These are phyloP conservation scores for Zizania latifolia DNA, from an alignment of 176 grass and related monocot species.

Conservation along the genomic window DNA sequence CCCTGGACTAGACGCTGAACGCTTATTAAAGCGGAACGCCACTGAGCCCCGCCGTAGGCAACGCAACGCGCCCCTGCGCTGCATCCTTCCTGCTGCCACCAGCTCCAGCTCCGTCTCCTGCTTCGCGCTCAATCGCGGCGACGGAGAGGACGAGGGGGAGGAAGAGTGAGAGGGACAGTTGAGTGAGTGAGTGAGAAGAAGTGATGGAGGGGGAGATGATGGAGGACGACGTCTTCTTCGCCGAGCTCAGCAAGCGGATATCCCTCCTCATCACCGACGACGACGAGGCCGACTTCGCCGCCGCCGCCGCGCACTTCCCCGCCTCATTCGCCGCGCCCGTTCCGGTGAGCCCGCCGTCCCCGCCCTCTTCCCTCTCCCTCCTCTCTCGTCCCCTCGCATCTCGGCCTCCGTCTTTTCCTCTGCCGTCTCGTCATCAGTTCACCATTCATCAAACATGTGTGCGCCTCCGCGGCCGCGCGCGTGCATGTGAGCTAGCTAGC, in stretches of 20 bases:
- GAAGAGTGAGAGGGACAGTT: too few relatives aligned
- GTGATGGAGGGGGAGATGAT: conserved; percentile 52
- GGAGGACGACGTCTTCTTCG: conserved; percentile 91
- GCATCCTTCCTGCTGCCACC: neutral
- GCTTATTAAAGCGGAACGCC: conserved; percentile 33
- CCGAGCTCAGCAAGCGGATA: conserved; percentile 94
- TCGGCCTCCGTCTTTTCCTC: neutral
- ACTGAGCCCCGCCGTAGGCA: neutral
- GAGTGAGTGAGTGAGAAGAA: neutral
- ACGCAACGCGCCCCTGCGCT: neutral
- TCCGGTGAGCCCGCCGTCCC: conserved; percentile 19
- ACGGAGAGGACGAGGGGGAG: too few relatives aligned
- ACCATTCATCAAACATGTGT: neutral
- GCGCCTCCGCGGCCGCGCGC: conserved; percentile 1
- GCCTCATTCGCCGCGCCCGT: conserved; percentile 19
- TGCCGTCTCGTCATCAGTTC: neutral
- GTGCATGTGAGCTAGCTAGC: neutral
- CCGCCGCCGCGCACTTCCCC: conserved; percentile 29
- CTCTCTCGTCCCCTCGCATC: too few relatives aligned
- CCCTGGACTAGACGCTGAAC: neutral
- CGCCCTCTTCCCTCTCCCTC: neutral
- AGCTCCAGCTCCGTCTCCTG: neutral
- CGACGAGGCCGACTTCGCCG: conserved; percentile 63
- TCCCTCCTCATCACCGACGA: conserved; percentile 92
- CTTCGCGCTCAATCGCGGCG: neutral